Conservation (phyloP, 2,329 filamentous ascomycete species). For the Malbranchea zuffiana region DNA sequence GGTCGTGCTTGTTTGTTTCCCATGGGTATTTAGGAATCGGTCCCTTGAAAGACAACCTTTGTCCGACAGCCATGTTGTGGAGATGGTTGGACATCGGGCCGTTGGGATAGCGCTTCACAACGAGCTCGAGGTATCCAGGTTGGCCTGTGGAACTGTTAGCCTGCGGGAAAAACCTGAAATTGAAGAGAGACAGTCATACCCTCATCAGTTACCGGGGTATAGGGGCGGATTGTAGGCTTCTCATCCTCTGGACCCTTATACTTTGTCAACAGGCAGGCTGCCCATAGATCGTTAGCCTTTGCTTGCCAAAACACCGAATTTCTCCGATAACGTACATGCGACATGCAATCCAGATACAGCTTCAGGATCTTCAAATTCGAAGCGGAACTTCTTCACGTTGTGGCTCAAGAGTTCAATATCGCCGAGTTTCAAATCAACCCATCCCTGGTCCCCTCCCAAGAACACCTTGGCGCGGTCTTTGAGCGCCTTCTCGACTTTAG, state of each 20-base stretch:
- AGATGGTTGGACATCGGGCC: conserved; percentile 89
- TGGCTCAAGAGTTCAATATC: conserved; percentile 72
- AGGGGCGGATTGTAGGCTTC: conserved; percentile 82
- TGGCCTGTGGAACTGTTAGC: conserved; percentile 42
- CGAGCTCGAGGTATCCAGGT: conserved; percentile 71
- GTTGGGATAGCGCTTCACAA: conserved; percentile 83
- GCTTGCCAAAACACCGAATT: neutral
- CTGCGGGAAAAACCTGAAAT: neutral
- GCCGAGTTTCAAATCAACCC: conserved; percentile 68
- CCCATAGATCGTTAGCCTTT: conserved; percentile 8
- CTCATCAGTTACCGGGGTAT: conserved; percentile 85
- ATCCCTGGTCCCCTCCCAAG: conserved; percentile 81
- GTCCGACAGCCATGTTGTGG: conserved; percentile 69
- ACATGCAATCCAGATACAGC: conserved; percentile 72
- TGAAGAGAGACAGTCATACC: conserved; percentile 33
- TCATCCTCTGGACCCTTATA: conserved; percentile 72
- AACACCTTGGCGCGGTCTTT: conserved; percentile 46
- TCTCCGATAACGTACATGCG: conserved; percentile 47
- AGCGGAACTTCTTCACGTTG: conserved; percentile 89
- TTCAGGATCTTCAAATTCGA: conserved; percentile 73
- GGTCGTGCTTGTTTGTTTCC: conserved; percentile 82
- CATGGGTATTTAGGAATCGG: conserved; percentile 90
- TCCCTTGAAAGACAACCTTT: conserved; percentile 84
- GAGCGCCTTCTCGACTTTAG: conserved; percentile 21
- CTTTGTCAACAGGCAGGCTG: conserved; percentile 74